phyloP scores from a whole-genome alignment of 192 early-diverging fungal species.

The Chytriomyces sp. region DNA sequence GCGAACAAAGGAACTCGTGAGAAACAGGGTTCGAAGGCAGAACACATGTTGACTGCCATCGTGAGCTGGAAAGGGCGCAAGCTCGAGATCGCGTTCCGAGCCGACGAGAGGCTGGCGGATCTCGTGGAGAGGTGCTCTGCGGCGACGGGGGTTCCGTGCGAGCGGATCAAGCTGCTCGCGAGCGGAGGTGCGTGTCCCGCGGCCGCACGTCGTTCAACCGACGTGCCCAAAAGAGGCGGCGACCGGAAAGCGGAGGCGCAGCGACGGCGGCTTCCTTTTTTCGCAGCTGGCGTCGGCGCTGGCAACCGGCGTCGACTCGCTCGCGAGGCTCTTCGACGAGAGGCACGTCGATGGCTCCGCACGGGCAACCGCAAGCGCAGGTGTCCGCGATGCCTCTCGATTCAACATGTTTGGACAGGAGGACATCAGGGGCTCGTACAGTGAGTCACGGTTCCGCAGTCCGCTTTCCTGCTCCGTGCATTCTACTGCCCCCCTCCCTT shows the following conservation, averaged over 20 bases:
- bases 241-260: background rate
- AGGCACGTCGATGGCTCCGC: background rate
- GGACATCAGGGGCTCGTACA: constrained; percentile 14
- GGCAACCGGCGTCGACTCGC: too few species aligned
- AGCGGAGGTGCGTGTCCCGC: constrained; percentile 65
- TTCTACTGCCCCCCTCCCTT: too few species aligned
- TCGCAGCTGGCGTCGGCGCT: too few species aligned
- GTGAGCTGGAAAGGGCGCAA: constrained; percentile 34
- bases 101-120: constrained; percentile 61
- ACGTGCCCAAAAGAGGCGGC: constrained; percentile 12
- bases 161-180: constrained; percentile 71
- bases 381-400: background rate
- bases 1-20: background rate
- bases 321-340: background rate
- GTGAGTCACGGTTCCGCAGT: constrained; percentile 2
- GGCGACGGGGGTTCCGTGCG: constrained; percentile 74
- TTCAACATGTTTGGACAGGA: constrained; percentile 26
- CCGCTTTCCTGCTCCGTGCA: constrained; percentile 5
- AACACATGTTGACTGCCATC: constrained; percentile 21
- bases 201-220: background rate
- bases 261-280: background rate
- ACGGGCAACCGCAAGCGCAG: background rate
- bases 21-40: background rate
- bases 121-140: constrained; percentile 75
- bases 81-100: constrained; percentile 33